These are phyloP conservation scores for Rutstroemia sp. DNA, from an alignment of 2,329 filamentous ascomycete species.

Conservation along the genomic window DNA sequence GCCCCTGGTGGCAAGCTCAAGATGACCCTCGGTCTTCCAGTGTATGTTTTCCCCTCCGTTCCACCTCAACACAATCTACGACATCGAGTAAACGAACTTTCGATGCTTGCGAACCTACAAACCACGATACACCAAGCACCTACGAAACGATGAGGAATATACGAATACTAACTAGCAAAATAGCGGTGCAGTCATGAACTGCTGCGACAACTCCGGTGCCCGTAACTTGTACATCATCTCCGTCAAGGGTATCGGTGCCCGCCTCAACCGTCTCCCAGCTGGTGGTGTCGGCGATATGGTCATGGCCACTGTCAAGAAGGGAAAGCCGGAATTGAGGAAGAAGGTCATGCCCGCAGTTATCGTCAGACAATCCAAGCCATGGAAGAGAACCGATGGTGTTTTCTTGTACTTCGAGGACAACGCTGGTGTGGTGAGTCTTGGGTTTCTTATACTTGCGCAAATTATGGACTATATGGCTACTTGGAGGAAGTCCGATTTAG, in stretches of 20 bases:
- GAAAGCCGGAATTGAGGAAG: constrained; percentile 99
- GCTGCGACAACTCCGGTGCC: constrained; percentile 98
- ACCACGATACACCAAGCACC: background rate
- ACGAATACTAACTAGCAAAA: constrained; percentile 12
- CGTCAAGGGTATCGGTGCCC: constrained; percentile 97
- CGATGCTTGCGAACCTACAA: constrained; percentile 6
- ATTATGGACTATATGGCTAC: background rate
- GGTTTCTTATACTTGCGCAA: constrained; percentile 7
- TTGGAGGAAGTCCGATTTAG: background rate
- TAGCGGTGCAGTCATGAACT: constrained; percentile 99
- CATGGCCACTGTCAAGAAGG: constrained; percentile 99
- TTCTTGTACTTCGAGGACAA: constrained; percentile 99
- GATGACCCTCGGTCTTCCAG: constrained; percentile 99
- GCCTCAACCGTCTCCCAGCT: constrained; percentile 93
- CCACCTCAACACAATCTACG: constrained; percentile 13
- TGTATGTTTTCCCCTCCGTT: constrained; percentile 59
- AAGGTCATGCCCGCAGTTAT: constrained; percentile 99
- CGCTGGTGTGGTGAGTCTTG: constrained; percentile 81
- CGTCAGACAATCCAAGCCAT: constrained; percentile 98
- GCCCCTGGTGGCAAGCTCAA: constrained; percentile 99
- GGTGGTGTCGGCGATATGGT: constrained; percentile 99
- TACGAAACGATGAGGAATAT: background rate
- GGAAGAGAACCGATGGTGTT: constrained; percentile 96
- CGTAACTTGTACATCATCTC: constrained; percentile 99
- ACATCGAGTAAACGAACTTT: constrained; percentile 25